Conservation (phyloP, 768 basidiomycete species). For the Lentinula lateritia region DNA sequence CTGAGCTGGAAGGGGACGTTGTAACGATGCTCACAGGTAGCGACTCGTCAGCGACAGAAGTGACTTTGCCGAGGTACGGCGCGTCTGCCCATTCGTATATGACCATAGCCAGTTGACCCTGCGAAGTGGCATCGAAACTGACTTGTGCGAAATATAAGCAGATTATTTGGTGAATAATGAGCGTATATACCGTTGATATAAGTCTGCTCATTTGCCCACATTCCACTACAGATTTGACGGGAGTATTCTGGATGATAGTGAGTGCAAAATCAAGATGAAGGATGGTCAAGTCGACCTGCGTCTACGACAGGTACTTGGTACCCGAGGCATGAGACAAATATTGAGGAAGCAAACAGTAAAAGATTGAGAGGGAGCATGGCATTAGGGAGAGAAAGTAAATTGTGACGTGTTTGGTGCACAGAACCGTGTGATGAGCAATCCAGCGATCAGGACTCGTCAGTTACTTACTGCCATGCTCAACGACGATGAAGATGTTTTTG, state of each 20-base stretch:
- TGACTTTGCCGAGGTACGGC: conserved; percentile 71
- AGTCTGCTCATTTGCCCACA: conserved; percentile 79
- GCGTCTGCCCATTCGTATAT: conserved; percentile 96
- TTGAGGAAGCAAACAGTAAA: conserved; percentile 25
- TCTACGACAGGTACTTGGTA: conserved; percentile 66
- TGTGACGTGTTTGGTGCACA: conserved; percentile 5
- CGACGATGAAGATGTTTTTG: conserved; percentile 87
- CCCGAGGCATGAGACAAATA: conserved; percentile 32
- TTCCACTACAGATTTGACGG: conserved; percentile 90
- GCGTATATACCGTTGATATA: conserved; percentile 71
- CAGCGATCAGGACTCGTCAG: conserved; percentile 11
- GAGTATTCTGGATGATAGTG: conserved; percentile 51
- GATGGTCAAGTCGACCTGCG: conserved; percentile 28
- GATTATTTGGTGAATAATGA: conserved; percentile 4
- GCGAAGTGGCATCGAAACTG: conserved; percentile 69
- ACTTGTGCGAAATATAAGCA: conserved; percentile 36
- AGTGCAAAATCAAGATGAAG: background rate
- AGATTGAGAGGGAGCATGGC: conserved; percentile 5
- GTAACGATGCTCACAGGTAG: conserved; percentile 53
- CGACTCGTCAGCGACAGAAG: conserved; percentile 45
- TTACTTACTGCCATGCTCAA: conserved; percentile 53
- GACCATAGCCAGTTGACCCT: conserved; percentile 89
- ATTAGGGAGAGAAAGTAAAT: background rate
- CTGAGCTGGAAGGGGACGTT: background rate
- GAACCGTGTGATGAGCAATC: conserved; percentile 1